Conservation (phyloP, 805 yeast genomes). For the Kodamaea laetipori region DNA sequence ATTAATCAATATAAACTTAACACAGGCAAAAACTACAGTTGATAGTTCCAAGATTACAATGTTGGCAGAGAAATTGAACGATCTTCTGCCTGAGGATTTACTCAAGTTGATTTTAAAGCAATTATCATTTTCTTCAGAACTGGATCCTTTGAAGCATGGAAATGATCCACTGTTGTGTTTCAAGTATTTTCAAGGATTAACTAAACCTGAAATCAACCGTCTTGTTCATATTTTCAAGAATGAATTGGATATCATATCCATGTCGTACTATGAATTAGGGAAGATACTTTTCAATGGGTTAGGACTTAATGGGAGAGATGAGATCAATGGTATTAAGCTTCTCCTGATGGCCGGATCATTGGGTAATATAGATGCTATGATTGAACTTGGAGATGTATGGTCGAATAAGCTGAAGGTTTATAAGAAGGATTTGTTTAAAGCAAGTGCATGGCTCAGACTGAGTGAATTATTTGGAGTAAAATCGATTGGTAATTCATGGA, state of each 20-base stretch:
- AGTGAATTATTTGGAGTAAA: slow-evolving; percentile 64
- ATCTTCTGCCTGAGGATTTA: slow-evolving; percentile 31
- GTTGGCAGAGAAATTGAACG: slow-evolving; percentile 28
- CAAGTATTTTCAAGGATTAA: slow-evolving; percentile 26
- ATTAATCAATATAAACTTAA: slow-evolving; percentile 19
- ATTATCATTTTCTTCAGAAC: slow-evolving; percentile 24
- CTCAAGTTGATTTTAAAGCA: slow-evolving; percentile 28
- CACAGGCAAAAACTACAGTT: slow-evolving; percentile 5
- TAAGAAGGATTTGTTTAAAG: slow-evolving; percentile 58
- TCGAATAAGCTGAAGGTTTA: slow-evolving; percentile 53
- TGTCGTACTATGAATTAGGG: slow-evolving; percentile 64
- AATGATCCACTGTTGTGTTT: slow-evolving; percentile 20
- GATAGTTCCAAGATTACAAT: slow-evolving; percentile 14
- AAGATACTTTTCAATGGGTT: slow-evolving; percentile 56
- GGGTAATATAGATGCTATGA: slow-evolving; percentile 70
- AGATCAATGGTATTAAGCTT: slow-evolving; percentile 55
- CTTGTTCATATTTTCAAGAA: slow-evolving; percentile 34
- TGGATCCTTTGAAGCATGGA: slow-evolving; percentile 28
- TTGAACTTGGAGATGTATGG: slow-evolving; percentile 72
- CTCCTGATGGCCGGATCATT: slow-evolving; percentile 65
- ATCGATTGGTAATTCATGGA: slow-evolving; percentile 73
- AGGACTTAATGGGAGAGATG: slow-evolving; percentile 55
- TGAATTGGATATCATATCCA: slow-evolving; percentile 46
- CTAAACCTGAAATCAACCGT: slow-evolving; percentile 29
- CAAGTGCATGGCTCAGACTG: slow-evolving; percentile 70